These are phyloP conservation scores for Saccharomycopsis guyanensis DNA, from an alignment of 805 yeast genomes.

Conservation along the genomic window DNA sequence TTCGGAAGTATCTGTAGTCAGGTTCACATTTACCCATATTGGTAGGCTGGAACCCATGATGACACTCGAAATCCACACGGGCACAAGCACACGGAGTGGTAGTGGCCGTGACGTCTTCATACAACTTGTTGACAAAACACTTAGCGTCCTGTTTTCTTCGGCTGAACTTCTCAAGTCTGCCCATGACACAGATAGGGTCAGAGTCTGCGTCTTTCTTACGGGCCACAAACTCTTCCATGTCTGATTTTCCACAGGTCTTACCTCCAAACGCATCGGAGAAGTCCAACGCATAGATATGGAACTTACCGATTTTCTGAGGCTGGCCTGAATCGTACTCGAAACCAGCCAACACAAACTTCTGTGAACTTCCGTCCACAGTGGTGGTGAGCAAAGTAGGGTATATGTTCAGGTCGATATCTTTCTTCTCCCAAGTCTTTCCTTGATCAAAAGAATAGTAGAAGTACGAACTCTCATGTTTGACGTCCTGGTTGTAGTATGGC, in stretches of 20 bases:
- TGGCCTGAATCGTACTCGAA: slow-evolving; percentile 16
- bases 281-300: slow-evolving; percentile 34
- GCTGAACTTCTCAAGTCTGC: slow-evolving; percentile 53
- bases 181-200: slow-evolving; percentile 49
- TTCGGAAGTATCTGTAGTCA: slow-evolving; percentile 25
- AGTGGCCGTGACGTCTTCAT: slow-evolving; percentile 36
- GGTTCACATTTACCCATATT: slow-evolving; percentile 42
- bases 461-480: slow-evolving; percentile 21
- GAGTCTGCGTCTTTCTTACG: slow-evolving; percentile 26
- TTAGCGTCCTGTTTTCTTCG: slow-evolving; percentile 59
- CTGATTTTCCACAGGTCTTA: slow-evolving; percentile 37
- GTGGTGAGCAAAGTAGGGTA: slow-evolving; percentile 41
- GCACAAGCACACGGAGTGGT: slow-evolving; percentile 61
- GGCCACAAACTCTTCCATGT: slow-evolving; percentile 61
- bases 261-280: slow-evolving; percentile 47
- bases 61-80: slow-evolving; percentile 65
- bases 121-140: slow-evolving; percentile 50
- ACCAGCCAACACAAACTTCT: slow-evolving; percentile 47
- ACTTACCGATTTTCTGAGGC: slow-evolving; percentile 9
- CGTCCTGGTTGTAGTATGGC: slow-evolving; percentile 31
- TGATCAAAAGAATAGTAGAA: slow-evolving; percentile 59
- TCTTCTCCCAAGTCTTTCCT: slow-evolving; percentile 56
- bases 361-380: slow-evolving; percentile 64
- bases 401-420: slow-evolving; percentile 38
- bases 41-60: slow-evolving; percentile 37